phyloP scores from a whole-genome alignment of 2,329 filamentous ascomycete species.

The Westerdykella sp. region DNA sequence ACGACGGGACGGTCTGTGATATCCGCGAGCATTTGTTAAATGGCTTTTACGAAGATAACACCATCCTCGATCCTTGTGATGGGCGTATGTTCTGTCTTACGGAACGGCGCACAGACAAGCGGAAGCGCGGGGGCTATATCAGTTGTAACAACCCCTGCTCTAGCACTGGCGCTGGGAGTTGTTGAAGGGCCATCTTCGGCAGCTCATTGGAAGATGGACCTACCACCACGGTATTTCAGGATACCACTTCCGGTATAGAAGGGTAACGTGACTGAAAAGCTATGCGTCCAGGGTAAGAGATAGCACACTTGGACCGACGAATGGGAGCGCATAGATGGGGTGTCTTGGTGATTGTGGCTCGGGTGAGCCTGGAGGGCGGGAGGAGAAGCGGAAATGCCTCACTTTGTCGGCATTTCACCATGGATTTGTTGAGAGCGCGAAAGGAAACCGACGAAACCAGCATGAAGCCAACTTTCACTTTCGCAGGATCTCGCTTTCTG shows the following conservation, averaged over 20 bases:
- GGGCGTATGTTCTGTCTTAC: too few species aligned
- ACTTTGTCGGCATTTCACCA: conserved; percentile 7
- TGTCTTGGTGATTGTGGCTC: conserved; percentile 25
- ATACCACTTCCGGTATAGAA: conserved; percentile 15
- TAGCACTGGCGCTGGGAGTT: too few species aligned
- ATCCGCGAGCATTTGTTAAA: too few species aligned
- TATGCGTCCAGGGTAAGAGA: conserved; percentile 20
- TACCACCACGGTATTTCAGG: too few species aligned
- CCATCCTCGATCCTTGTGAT: too few species aligned
- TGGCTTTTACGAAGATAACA: too few species aligned
- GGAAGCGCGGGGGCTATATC: too few species aligned
- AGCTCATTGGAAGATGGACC: too few species aligned
- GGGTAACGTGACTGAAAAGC: conserved; percentile 24
- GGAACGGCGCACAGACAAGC: too few species aligned
- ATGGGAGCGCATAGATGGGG: conserved; percentile 24
- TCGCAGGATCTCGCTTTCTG: neutral
- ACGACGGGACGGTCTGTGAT: too few species aligned
- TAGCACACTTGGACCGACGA: conserved; percentile 24
- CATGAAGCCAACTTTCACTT: neutral
- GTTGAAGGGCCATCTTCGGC: too few species aligned
- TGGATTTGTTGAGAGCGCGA: conserved; percentile 18
- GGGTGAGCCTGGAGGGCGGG: conserved; percentile 24
- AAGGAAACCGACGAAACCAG: conserved; percentile 3
- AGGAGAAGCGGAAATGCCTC: conserved; percentile 13
- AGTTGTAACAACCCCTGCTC: too few species aligned